Conservation (phyloP, 2,329 filamentous ascomycete genomes). For the Byssothecium circinans region DNA sequence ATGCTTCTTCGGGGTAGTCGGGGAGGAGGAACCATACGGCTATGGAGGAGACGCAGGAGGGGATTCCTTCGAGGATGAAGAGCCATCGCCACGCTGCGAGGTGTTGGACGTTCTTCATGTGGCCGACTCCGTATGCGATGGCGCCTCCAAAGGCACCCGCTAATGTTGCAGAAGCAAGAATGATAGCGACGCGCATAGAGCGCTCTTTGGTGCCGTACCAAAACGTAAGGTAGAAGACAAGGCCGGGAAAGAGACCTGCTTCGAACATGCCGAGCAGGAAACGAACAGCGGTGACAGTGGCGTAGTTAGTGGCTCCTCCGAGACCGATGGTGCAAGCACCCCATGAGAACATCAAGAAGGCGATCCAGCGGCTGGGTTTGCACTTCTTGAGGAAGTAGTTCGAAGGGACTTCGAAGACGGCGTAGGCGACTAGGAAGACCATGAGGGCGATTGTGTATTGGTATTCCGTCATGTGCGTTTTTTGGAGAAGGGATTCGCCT, state of each 20-base stretch:
- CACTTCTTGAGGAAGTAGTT: slow-evolving; percentile 64
- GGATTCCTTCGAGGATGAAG: slow-evolving; percentile 30
- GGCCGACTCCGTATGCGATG: slow-evolving; percentile 56
- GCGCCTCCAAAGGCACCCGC: slow-evolving; percentile 59
- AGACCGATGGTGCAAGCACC: slow-evolving; percentile 50
- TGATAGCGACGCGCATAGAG: slow-evolving; percentile 60
- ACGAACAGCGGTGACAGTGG: slow-evolving; percentile 45
- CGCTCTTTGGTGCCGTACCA: slow-evolving; percentile 61
- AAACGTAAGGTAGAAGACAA: slow-evolving; percentile 57
- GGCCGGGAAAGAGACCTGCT: slow-evolving; percentile 32
- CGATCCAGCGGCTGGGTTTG: slow-evolving; percentile 46
- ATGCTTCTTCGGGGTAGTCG: slow-evolving; percentile 53
- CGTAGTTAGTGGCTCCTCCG: slow-evolving; percentile 47
- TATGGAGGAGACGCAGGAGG: slow-evolving; percentile 19
- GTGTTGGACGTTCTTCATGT: slow-evolving; percentile 41
- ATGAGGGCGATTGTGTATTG: slow-evolving; percentile 50
- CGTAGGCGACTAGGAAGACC: slow-evolving; percentile 33
- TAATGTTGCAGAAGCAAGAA: slow-evolving; percentile 59
- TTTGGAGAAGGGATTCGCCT: slow-evolving; percentile 62
- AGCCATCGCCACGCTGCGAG: slow-evolving; percentile 39
- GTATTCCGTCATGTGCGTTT: slow-evolving; percentile 62
- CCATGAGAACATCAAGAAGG: slow-evolving; percentile 52
- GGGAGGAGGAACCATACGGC: slow-evolving; percentile 51
- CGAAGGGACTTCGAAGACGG: slow-evolving; percentile 54
- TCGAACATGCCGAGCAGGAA: slow-evolving; percentile 44